A percentile compares a stretch with the other conserved stretches of the same genome.
These are phyloP conservation scores for Saccharomycopsis fodiens DNA, from an alignment of 805 yeast genomes.

Conservation along the genomic window DNA sequence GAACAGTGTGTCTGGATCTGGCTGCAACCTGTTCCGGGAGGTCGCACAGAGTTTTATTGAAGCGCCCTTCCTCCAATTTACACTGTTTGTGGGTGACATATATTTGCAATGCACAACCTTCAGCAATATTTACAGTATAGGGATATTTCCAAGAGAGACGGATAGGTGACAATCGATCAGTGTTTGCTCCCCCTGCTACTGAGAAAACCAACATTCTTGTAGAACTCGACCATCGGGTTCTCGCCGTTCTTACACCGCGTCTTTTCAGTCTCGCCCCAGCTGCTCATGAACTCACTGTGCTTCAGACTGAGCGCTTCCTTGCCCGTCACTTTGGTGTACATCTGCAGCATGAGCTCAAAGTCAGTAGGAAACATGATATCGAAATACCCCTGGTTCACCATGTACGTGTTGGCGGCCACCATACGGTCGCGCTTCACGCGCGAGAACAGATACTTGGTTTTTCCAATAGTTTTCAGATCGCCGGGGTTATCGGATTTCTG, in stretches of 20 bases:
- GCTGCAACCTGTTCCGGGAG: no score
- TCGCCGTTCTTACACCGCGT: slow-evolving; percentile 74
- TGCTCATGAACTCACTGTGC: slow-evolving; percentile 58
- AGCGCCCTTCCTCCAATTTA: no score
- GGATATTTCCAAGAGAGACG: no score
- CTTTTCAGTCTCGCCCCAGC: slow-evolving; percentile 59
- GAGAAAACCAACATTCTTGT: slow-evolving; percentile 66
- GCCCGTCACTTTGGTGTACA: slow-evolving; percentile 60
- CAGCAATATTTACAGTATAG: no score
- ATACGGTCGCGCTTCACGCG: slow-evolving; percentile 38
- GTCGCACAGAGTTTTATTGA: no score
- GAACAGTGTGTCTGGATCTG: no score
- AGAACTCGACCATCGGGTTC: slow-evolving; percentile 75
- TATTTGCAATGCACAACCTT: no score
- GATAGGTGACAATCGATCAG: no score
- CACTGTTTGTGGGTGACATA: no score
- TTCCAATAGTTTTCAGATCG: neutral
- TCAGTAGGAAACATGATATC: slow-evolving; percentile 86
- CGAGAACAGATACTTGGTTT: slow-evolving; percentile 10
- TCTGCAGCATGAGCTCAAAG: slow-evolving; percentile 50
- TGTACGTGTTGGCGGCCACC: slow-evolving; percentile 63
- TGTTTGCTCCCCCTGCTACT: no score
- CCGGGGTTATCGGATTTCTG: neutral
- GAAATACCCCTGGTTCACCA: slow-evolving; percentile 81
- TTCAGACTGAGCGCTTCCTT: slow-evolving; percentile 44